These are phyloP conservation scores for Cydonia oblonga DNA, from an alignment of 331 rosid species.

Conservation along the genomic window DNA sequence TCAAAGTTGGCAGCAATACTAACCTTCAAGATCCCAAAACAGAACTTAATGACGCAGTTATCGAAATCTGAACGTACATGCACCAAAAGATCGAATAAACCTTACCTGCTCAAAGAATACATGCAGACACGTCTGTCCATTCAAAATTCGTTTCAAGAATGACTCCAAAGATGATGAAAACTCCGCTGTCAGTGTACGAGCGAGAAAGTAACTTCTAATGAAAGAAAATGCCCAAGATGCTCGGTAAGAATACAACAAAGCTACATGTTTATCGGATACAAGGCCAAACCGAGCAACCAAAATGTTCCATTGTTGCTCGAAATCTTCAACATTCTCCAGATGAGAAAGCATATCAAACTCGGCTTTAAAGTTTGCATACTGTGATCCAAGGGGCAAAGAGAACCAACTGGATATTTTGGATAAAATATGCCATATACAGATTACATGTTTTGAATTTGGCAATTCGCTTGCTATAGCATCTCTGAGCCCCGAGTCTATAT, in stretches of 20 bases:
- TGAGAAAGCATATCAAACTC: slow-evolving; percentile 49
- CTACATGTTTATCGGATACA: slow-evolving; percentile 43
- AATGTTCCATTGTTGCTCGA: slow-evolving; percentile 53
- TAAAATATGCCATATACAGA: slow-evolving; percentile 40
- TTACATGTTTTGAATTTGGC: slow-evolving; percentile 47
- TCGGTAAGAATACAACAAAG: slow-evolving; percentile 33
- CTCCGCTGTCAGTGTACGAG: slow-evolving; percentile 40
- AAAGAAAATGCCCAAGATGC: slow-evolving; percentile 42
- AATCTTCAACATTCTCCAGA: slow-evolving; percentile 43
- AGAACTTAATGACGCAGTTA: background rate
- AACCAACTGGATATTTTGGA: slow-evolving; percentile 58
- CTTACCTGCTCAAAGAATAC: slow-evolving; percentile 54
- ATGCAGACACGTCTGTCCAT: slow-evolving; percentile 30
- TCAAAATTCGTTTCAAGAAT: slow-evolving; percentile 31
- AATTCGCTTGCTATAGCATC: slow-evolving; percentile 48
- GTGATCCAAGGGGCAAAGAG: slow-evolving; percentile 35
- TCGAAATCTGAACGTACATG: background rate
- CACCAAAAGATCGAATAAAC: background rate
- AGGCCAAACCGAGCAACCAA: slow-evolving; percentile 48
- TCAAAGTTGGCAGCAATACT: slow-evolving; percentile 20
- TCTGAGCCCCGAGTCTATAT: slow-evolving; percentile 44
- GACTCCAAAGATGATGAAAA: slow-evolving; percentile 38
- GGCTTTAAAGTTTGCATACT: slow-evolving; percentile 37
- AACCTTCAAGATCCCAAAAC: slow-evolving; percentile 24
- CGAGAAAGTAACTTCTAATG: slow-evolving; percentile 38